Evolutionary conservation across 495 filamentous ascomycete species (phyloP), one percentile per base, ranked within the genome.

Genomic region (Lepidopterella palustris): DNA sequence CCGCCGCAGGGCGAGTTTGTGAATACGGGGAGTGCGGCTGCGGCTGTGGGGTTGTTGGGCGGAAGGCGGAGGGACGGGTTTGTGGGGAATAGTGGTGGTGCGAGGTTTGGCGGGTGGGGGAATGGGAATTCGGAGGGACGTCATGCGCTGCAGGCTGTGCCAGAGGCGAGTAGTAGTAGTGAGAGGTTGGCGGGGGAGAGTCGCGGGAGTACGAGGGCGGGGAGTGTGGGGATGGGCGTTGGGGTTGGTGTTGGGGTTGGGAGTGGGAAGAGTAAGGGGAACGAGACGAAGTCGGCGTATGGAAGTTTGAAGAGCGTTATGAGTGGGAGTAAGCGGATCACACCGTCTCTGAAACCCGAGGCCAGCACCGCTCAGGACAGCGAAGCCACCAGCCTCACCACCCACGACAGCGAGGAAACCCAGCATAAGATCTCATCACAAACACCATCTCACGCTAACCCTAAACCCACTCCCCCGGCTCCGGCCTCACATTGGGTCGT

Each of bases 1-100:
- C 82, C 83, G 6, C 83, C 83, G 0, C 70, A 83, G 26, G 82
- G 81, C 5, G 80, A 84, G 61, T 80, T 86, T 50, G 57, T 63
- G 6, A 59, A 57, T 23, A 53, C 57, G 10, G 56, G 24, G 3
- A 55, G 35, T 2, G 15, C 54, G 50, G 55, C 61, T 57, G 58
- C 58, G 62, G 28, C 47, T 48, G 26, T 56, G 5, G 59, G 66
- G 51, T 60, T 59, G 53, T 52, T 49, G 56, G 15, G 24, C 55
- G 20, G 42, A 60, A 28, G 49, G 54, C 2, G 63, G 51, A 15
- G 32, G 63, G 58, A 57, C 53, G 4, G 39, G 59, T n/a, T 42
- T 45, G 25, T 40, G 51, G 24, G 54, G 59, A 57, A 20, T 60
- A 35, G 49, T 45, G 20, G 58, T 55, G 24, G 62, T 53, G 32